Percentiles rank a stretch among this genome's conserved stretches.
Evolutionary conservation across 2,329 filamentous ascomycete species (phyloP).

Genomic region (Hypoxylon sp.): DNA sequence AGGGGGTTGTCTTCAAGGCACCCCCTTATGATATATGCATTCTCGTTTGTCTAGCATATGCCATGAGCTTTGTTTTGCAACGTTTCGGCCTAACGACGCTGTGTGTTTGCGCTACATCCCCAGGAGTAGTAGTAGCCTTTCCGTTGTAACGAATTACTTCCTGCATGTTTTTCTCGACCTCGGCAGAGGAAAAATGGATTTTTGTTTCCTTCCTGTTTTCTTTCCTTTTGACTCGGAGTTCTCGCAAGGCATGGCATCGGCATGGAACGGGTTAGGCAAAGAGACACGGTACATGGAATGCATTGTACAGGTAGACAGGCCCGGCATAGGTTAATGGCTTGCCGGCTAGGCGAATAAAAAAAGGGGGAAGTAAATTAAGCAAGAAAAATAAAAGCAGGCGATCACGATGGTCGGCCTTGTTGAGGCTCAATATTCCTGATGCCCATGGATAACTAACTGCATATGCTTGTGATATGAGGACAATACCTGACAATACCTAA

Average conservation of each 20-base stretch:
- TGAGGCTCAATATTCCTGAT: background rate
- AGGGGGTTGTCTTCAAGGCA: conserved; percentile 7
- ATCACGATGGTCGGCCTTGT: conserved; percentile 21
- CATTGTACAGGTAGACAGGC: conserved; percentile 38
- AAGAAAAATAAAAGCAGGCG: conserved; percentile 24
- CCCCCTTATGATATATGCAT: conserved; percentile 32
- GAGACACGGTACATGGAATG: conserved; percentile 32
- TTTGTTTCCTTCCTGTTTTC: conserved; percentile 17
- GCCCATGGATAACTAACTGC: too few relatives aligned
- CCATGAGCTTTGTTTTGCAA: conserved; percentile 12
- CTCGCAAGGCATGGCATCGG: conserved; percentile 31
- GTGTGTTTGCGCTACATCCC: background rate
- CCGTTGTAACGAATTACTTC: conserved; percentile 25
- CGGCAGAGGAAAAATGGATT: conserved; percentile 20
- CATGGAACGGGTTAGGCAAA: conserved; percentile 33
- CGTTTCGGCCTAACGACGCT: conserved; percentile 27
- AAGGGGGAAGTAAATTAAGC: conserved; percentile 4
- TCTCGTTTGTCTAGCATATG: conserved; percentile 33
- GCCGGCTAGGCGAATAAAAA: conserved; percentile 25
- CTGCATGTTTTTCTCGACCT: conserved; percentile 19
- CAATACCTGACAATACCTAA: too few relatives aligned
- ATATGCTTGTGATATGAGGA: background rate
- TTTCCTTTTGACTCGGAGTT: conserved; percentile 1
- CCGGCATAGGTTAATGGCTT: conserved; percentile 25
- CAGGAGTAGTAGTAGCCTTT: conserved; percentile 11